These are phyloP conservation scores for Forsythia suspensa DNA, from an alignment of 257 asterid species.

Conservation along the genomic window DNA sequence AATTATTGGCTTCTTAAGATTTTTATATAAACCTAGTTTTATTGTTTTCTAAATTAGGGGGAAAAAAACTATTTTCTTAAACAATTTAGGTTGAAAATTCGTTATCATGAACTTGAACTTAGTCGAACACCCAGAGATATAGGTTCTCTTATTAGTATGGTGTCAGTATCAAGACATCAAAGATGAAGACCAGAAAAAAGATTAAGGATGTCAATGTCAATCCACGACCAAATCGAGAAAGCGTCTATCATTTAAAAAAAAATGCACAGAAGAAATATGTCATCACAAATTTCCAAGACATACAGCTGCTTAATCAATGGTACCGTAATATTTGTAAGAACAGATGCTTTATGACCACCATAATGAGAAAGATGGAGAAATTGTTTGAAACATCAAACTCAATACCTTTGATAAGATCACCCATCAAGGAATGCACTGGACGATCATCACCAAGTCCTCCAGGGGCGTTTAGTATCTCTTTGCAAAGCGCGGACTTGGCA, in stretches of 20 bases:
- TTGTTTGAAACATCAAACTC: constrained; percentile 1
- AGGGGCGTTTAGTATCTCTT: constrained; percentile 64
- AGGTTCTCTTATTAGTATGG: neutral
- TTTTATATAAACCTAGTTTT: neutral
- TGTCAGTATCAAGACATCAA: constrained; percentile 11
- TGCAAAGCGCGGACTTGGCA: constrained; percentile 97
- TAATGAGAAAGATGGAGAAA: constrained; percentile 10
- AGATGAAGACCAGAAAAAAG: neutral
- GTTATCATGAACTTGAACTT: neutral
- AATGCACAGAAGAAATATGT: constrained; percentile 4
- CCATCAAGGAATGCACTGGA: constrained; percentile 87
- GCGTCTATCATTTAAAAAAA: constrained; percentile 1
- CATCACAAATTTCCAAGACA: neutral
- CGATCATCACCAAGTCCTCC: constrained; percentile 91
- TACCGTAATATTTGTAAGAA: constrained; percentile 5
- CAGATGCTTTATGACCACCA: constrained; percentile 8
- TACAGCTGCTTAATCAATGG: neutral
- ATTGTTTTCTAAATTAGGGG: constrained; percentile 1
- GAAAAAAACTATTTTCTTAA: neutral
- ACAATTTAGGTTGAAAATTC: neutral
- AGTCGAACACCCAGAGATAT: constrained; percentile 5
- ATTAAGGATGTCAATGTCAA: neutral
- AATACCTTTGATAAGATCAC: constrained; percentile 93
- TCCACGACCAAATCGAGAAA: constrained; percentile 19
- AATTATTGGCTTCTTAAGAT: neutral